These are phyloP conservation scores for Amylocystis lapponica DNA, from an alignment of 768 basidiomycete genomes.

Conservation along the genomic window DNA sequence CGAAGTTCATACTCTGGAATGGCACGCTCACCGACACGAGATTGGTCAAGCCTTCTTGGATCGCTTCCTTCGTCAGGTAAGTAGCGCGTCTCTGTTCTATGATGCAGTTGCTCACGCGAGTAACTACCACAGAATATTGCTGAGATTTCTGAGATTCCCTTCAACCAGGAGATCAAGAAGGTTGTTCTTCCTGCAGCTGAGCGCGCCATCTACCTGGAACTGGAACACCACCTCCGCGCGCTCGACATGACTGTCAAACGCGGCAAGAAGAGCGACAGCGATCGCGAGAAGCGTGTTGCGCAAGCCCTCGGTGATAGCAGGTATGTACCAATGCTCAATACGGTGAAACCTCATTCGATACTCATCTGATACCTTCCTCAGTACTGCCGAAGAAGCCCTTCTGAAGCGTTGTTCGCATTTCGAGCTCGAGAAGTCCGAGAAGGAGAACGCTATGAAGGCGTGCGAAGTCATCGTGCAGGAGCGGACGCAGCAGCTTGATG, in stretches of 20 bases:
- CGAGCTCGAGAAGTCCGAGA: slow-evolving; percentile 65
- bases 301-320: slow-evolving; percentile 82
- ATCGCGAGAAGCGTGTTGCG: slow-evolving; percentile 83
- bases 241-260: slow-evolving; percentile 75
- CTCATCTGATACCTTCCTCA: slow-evolving; percentile 23
- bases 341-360: not conserved
- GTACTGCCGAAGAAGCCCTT: slow-evolving; percentile 87
- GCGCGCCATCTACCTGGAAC: slow-evolving; percentile 89
- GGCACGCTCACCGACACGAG: slow-evolving; percentile 84
- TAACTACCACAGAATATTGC: slow-evolving; percentile 68
- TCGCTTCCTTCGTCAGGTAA: slow-evolving; percentile 79
- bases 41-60: slow-evolving; percentile 80
- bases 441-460: slow-evolving; percentile 79
- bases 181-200: slow-evolving; percentile 87
- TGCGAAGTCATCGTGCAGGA: slow-evolving; percentile 89
- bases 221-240: slow-evolving; percentile 88
- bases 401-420: slow-evolving; percentile 96
- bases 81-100: slow-evolving; percentile 13
- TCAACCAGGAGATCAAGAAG: slow-evolving; percentile 52
- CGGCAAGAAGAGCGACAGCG: slow-evolving; percentile 67
- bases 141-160: slow-evolving; percentile 94
- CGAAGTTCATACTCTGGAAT: slow-evolving; percentile 85
- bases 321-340: slow-evolving; percentile 43
- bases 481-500: slow-evolving; percentile 71
- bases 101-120: not conserved